A percentile compares a stretch with the other conserved stretches of the same genome.
Conservation (phyloP, 495 filamentous ascomycete genomes). For the Aspergillus olivimuriae region DNA sequence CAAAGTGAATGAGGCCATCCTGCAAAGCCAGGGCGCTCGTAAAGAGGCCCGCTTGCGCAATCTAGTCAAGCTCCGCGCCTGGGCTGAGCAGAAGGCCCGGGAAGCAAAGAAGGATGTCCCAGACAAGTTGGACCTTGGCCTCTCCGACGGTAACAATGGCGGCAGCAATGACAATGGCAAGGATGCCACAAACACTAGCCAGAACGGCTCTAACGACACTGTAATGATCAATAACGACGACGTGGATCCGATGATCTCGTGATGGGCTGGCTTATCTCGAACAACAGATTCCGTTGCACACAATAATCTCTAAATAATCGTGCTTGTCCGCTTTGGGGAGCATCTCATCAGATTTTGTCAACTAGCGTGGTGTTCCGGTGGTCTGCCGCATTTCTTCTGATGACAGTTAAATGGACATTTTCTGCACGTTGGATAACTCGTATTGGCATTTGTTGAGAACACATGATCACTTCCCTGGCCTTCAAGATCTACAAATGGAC, state of each 20-base stretch:
- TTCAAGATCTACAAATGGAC: too few relatives aligned
- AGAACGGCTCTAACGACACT: slow-evolving; percentile 33
- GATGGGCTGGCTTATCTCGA: slow-evolving; percentile 7
- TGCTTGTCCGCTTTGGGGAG: too few relatives aligned
- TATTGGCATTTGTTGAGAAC: too few relatives aligned
- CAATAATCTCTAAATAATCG: too few relatives aligned
- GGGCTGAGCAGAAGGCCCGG: slow-evolving; percentile 74
- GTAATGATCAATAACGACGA: slow-evolving; percentile 43
- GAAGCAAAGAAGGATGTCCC: slow-evolving; percentile 71
- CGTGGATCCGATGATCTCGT: slow-evolving; percentile 56
- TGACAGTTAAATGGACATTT: too few relatives aligned
- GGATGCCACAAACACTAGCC: slow-evolving; percentile 16
- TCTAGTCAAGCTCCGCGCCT: slow-evolving; percentile 73
- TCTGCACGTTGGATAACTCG: too few relatives aligned
- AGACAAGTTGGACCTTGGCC: slow-evolving; percentile 61
- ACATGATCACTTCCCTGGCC: too few relatives aligned
- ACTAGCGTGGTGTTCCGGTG: too few relatives aligned
- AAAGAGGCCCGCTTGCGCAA: slow-evolving; percentile 74
- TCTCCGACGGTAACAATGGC: slow-evolving; percentile 39
- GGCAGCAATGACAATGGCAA: slow-evolving; percentile 28
- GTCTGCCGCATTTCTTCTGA: too few relatives aligned
- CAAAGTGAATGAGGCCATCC: slow-evolving; percentile 80
- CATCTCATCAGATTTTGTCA: too few relatives aligned
- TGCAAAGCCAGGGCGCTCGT: slow-evolving; percentile 60
- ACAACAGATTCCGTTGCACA: too few relatives aligned